Base-by-base conservation (phyloP, 2,329 filamentous ascomycete species). In the Colletotrichum tabaci region DNA sequence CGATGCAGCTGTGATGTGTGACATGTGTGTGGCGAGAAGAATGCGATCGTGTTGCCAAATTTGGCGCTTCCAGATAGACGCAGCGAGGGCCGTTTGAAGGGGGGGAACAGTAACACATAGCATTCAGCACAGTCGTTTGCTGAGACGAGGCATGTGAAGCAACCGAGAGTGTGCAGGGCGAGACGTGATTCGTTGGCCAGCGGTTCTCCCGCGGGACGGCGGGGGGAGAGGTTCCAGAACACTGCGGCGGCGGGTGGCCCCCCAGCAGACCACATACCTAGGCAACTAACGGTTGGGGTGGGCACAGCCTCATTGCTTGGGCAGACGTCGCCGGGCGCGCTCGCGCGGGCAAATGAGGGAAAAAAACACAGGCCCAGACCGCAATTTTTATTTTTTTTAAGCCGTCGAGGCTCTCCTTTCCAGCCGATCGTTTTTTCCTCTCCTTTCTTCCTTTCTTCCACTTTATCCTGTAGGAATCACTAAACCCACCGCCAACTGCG, bases 91-190 rank as follows among this genome's bases (percentile, higher is more conserved):
- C 35, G 35, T 38, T 38, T 30, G 23, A 3, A 26, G 6, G 44
- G 44, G 50, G 7, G 50, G 18, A 5, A n/a, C 3, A 35, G 30
- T 30, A 30, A 30, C 30, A 30, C 30, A 30, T 4, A 30, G 26
- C 26, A 26, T 3, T 30, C 7, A 30, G 30, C 47, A 55, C 38
- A 18, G 46, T 50, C 57, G 18, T 55, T 4, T 21, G 16, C 40
- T 47, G 61, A 50, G 52, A 42, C 47, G 60, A 30, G 52, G 58
- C 68, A 68, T 62, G 68, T 71, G 68, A 71, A 68, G 58, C 58
- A 53, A 52, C 61, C 55, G 46, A 67, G 55, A 10, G 52, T 38
- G n/a, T 44, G 26, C 26, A 26, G 8, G 7, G 23, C n/a, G 18
- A 4, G 16, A 13, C 30, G 2, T 71, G 65, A 68, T 71, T 71